Percentiles rank a stretch among this genome's conserved stretches.
Evolutionary conservation across 495 filamentous ascomycete species (phyloP).

Genomic region (Aspergillus indologenus): DNA sequence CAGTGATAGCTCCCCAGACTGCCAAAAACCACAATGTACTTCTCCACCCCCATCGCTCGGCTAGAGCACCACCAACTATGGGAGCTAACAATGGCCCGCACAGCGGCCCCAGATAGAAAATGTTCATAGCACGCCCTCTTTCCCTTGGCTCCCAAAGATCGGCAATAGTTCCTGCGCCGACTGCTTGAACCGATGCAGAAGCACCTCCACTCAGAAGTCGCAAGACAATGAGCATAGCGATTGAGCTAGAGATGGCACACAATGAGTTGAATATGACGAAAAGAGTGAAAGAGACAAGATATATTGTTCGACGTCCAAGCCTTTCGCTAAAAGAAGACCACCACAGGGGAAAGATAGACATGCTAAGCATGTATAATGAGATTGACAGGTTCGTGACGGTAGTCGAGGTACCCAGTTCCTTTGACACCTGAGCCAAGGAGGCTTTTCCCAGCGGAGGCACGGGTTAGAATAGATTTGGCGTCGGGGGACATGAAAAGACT

Average conservation of each 20-base stretch:
- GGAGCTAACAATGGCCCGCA: constrained; percentile 81
- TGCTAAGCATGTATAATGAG: constrained; percentile 83
- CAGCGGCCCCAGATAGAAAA: constrained; percentile 90
- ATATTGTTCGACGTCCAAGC: constrained; percentile 79
- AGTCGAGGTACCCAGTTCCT: constrained; percentile 60
- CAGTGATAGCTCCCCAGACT: constrained; percentile 66
- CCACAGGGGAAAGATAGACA: constrained; percentile 92
- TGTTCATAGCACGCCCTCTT: constrained; percentile 83
- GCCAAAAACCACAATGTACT: constrained; percentile 85
- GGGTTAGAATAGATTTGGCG: background rate
- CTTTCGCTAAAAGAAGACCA: constrained; percentile 91
- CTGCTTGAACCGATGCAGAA: constrained; percentile 83
- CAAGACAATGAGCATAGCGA: constrained; percentile 83
- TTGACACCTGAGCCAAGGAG: constrained; percentile 65
- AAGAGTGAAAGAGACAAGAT: constrained; percentile 75
- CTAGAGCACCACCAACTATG: constrained; percentile 79
- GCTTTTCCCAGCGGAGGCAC: constrained; percentile 42
- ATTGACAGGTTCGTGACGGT: constrained; percentile 79
- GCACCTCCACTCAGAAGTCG: constrained; percentile 79
- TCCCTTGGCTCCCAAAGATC: constrained; percentile 85
- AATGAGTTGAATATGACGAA: constrained; percentile 77
- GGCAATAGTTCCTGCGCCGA: constrained; percentile 89
- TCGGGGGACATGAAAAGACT: constrained; percentile 25
- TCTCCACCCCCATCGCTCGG: constrained; percentile 72
- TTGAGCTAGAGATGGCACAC: constrained; percentile 69